Evolutionary conservation across 768 basidiomycete genomes (phyloP).

Genomic region (Dacryopinax spathularia): DNA sequence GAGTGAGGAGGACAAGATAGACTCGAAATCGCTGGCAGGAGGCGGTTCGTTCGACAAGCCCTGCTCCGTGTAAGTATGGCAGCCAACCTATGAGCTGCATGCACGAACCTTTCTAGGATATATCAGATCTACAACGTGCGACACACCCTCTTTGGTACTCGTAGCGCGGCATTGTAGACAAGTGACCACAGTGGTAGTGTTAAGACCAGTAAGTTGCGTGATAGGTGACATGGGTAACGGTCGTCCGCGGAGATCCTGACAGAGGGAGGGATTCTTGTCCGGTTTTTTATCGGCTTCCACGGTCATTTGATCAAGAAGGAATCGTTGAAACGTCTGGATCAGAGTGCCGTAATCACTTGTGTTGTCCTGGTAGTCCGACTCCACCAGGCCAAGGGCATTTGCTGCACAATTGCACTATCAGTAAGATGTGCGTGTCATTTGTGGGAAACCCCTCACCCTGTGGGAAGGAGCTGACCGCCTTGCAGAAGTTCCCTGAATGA

Average conservation of each 20-base stretch:
- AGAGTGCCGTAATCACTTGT: constrained; percentile 69
- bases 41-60: constrained; percentile 26
- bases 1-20: constrained; percentile 59
- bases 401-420: constrained; percentile 16
- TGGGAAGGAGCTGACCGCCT: constrained; percentile 76
- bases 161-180: constrained; percentile 63
- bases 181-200: constrained; percentile 56
- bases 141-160: constrained; percentile 59
- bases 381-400: constrained; percentile 77
- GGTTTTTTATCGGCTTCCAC: constrained; percentile 55
- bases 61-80: constrained; percentile 16
- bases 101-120: constrained; percentile 68
- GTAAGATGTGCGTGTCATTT: constrained; percentile 3
- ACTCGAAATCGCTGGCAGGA: constrained; percentile 36
- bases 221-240: constrained; percentile 38
- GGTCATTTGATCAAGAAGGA: constrained; percentile 72
- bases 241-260: constrained; percentile 16
- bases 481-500: constrained; percentile 93
- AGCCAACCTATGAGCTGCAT: neutral
- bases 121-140: constrained; percentile 70
- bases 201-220: constrained; percentile 72
- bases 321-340: constrained; percentile 92
- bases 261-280: constrained; percentile 31
- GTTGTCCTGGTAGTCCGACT: constrained; percentile 64
- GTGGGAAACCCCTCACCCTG: constrained; percentile 41